These are phyloP conservation scores for Stephanodiscus minutulus DNA, from an alignment of 108 stramenopile species.

Conservation along the genomic window DNA sequence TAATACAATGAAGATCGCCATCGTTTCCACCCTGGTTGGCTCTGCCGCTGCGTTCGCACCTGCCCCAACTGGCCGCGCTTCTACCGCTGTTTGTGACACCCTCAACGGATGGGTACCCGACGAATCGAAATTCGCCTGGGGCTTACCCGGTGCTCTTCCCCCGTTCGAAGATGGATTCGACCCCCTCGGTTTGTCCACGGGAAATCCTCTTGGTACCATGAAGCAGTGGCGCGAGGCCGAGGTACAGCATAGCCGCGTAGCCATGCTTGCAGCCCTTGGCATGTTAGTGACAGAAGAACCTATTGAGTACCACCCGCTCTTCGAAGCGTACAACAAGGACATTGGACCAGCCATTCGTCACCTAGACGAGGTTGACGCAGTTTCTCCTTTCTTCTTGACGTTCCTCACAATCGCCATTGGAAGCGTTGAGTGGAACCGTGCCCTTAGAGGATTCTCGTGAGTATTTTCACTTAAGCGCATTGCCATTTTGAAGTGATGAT, in stretches of 20 bases:
- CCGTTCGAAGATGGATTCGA: slow-evolving; percentile 61
- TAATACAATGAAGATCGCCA: slow-evolving; percentile 29
- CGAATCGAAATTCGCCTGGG: slow-evolving; percentile 47
- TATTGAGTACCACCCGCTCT: slow-evolving; percentile 55
- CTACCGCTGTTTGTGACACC: slow-evolving; percentile 17
- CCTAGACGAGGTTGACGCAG: slow-evolving; percentile 51
- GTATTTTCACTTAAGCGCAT: not conserved
- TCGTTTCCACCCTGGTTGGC: slow-evolving; percentile 28
- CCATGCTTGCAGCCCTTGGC: slow-evolving; percentile 68
- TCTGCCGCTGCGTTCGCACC: slow-evolving; percentile 43
- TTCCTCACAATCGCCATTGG: slow-evolving; percentile 52
- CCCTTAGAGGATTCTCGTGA: slow-evolving; percentile 60
- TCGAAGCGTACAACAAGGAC: slow-evolving; percentile 56
- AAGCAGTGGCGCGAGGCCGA: slow-evolving; percentile 61
- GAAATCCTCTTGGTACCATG: slow-evolving; percentile 35
- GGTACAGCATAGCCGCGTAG: slow-evolving; percentile 56
- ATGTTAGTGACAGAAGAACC: slow-evolving; percentile 50
- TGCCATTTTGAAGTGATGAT: not conserved
- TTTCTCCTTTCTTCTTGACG: slow-evolving; percentile 51
- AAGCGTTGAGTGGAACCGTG: slow-evolving; percentile 65
- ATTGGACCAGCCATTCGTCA: slow-evolving; percentile 66
- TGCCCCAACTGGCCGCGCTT: slow-evolving; percentile 9
- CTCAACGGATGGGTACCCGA: slow-evolving; percentile 69
- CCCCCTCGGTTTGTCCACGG: slow-evolving; percentile 65
- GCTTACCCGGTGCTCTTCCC: slow-evolving; percentile 67